phyloP scores from a whole-genome alignment of 192 early-diverging fungal species.

The Entomortierella chlamydospora region DNA sequence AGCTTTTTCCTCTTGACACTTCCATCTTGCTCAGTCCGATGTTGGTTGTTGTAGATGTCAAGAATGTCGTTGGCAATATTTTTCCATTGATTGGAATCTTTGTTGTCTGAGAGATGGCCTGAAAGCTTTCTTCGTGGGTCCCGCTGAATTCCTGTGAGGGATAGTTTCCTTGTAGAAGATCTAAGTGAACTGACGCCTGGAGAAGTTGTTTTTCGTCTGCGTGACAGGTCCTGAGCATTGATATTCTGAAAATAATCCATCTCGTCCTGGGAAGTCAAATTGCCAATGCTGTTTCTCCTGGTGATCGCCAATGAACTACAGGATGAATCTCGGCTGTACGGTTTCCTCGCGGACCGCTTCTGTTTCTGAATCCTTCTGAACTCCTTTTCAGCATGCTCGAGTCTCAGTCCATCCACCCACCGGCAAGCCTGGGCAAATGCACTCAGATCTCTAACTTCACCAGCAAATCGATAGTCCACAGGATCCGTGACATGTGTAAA shows the following conservation, averaged over 20 bases:
- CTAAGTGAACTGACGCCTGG: slow-evolving; percentile 6
- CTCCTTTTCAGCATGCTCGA: slow-evolving; percentile 49
- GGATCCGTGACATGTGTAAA: slow-evolving; percentile 62
- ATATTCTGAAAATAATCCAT: slow-evolving; percentile 10
- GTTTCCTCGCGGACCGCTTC: not conserved
- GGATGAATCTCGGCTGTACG: not conserved
- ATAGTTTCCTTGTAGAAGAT: slow-evolving; percentile 12
- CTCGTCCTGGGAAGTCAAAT: slow-evolving; percentile 28
- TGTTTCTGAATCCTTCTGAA: slow-evolving; percentile 19
- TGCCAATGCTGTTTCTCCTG: slow-evolving; percentile 34
- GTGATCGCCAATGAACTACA: slow-evolving; percentile 6
- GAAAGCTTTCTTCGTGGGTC: slow-evolving; percentile 26
- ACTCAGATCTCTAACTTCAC: slow-evolving; percentile 54
- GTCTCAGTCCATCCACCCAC: slow-evolving; percentile 48
- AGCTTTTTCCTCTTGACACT: slow-evolving; percentile 51
- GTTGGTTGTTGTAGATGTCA: slow-evolving; percentile 51
- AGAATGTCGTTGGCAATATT: slow-evolving; percentile 45
- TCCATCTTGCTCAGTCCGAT: slow-evolving; percentile 31
- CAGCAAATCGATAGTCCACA: slow-evolving; percentile 62
- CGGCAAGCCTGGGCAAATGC: slow-evolving; percentile 59
- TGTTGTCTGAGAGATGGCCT: slow-evolving; percentile 16
- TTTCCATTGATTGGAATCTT: slow-evolving; percentile 39
- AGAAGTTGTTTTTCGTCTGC: not conserved
- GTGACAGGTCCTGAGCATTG: not conserved
- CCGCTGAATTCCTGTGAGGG: slow-evolving; percentile 16